phyloP scores from a whole-genome alignment of 192 early-diverging fungal species.

The Rhizoclosmatium sp. region DNA sequence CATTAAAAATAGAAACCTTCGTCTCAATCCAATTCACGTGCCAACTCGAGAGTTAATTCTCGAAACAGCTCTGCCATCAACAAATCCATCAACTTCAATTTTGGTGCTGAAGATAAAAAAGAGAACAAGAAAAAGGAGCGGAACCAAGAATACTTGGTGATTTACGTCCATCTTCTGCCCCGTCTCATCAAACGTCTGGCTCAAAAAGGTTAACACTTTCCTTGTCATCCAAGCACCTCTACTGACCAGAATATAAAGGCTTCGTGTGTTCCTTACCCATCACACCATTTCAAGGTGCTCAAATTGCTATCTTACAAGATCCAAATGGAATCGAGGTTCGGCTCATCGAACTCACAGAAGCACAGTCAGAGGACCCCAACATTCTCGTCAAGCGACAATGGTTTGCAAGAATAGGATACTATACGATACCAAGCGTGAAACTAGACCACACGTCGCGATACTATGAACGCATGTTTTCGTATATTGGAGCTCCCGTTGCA shows the following conservation, averaged over 20 bases:
- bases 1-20: too few relatives aligned
- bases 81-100: neutral
- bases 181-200: conserved; percentile 56
- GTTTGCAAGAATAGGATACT: conserved; percentile 63
- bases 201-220: conserved; percentile 46
- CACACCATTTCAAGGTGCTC: conserved; percentile 49
- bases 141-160: conserved; percentile 63
- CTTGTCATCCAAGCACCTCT: neutral
- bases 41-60: too few relatives aligned
- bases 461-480: conserved; percentile 51
- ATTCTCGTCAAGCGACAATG: conserved; percentile 47
- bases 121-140: neutral
- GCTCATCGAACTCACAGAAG: conserved; percentile 59
- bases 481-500: neutral
- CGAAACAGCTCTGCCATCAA: neutral
- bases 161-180: conserved; percentile 65
- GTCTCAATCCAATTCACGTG: too few relatives aligned
- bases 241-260: conserved; percentile 16
- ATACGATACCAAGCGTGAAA: conserved; percentile 50
- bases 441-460: conserved; percentile 44
- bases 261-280: conserved; percentile 43
- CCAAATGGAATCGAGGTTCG: conserved; percentile 64
- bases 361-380: conserved; percentile 45
- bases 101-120: neutral
- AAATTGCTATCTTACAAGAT: conserved; percentile 58